Conservation (phyloP, 305 asterid species). For the Rubia balearica region DNA sequence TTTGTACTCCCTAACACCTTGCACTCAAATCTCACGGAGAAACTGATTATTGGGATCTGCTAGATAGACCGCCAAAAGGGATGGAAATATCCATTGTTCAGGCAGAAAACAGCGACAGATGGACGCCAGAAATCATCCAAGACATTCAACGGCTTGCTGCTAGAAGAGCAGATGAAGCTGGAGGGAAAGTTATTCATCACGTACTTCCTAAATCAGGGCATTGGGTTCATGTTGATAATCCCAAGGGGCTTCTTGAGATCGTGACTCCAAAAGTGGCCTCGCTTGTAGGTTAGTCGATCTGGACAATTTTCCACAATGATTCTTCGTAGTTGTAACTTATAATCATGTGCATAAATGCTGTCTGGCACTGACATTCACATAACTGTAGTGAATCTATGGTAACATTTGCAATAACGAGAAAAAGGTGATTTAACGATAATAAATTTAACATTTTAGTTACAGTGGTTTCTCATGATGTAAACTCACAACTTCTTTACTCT, state of each 20-base stretch:
- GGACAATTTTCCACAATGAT: background rate
- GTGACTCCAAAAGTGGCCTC: conserved; percentile 64
- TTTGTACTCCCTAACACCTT: background rate
- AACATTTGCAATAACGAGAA: too few relatives aligned
- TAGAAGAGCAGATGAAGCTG: conserved; percentile 31
- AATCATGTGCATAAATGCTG: background rate
- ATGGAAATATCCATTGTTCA: conserved; percentile 60
- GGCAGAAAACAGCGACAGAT: conserved; percentile 86
- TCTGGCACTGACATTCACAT: background rate
- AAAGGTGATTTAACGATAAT: too few relatives aligned
- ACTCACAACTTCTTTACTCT: too few relatives aligned
- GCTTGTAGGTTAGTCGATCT: conserved; percentile 25
- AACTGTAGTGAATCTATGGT: too few relatives aligned
- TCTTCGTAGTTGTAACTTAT: background rate
- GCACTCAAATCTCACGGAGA: conserved; percentile 33
- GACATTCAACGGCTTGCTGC: conserved; percentile 43
- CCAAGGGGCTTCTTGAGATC: conserved; percentile 84
- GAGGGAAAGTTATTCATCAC: conserved; percentile 52
- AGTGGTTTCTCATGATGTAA: too few relatives aligned
- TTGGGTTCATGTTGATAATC: conserved; percentile 98
- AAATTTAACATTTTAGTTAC: too few relatives aligned
- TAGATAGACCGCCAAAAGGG: conserved; percentile 63
- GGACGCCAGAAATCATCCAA: conserved; percentile 49
- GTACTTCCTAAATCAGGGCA: conserved; percentile 80
- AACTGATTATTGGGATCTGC: conserved; percentile 59